Base-by-base conservation (phyloP, 2,329 filamentous ascomycete genomes). In the Daldinia sp. region DNA sequence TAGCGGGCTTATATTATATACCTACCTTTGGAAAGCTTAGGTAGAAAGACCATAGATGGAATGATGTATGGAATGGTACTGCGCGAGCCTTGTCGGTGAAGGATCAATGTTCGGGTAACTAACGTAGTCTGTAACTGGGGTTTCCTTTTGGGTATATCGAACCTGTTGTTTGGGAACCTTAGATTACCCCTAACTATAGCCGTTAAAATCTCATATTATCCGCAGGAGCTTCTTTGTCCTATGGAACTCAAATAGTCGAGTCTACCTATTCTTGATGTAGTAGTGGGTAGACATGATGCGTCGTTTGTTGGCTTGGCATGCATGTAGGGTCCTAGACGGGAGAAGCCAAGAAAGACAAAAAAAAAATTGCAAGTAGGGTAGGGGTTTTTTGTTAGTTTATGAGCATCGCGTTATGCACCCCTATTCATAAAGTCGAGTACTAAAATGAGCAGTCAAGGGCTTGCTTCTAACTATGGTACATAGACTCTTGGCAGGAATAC, bases 401-500 rank as follows among this genome's bases (percentile, higher is more conserved):
- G 46, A 50, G 10, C n/a, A 50, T 30, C 13, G 26, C 23, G 6
- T 30, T 50, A 50, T 50, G 46, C 26, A 51, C 46, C 46, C 46
- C 46, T 51, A 51, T 51, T 18, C 15, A 23, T 20, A 28, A 44
- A 48, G 20, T 10, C 44, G 26, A 33, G 13, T 39, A 15, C 26
- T 51, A 15, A 51, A 33, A 51, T 51, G 46, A 51, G 46, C 18
- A 13, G 46, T 18, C 46, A 51, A 18, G 28, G 46, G 15, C 28
- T 51, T 15, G 23, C 44, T 48, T 28, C 44, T 2, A 28, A 12
- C 12, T 28, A 26, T 15, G 20, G 20, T 13, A 26, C 20, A 44
- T 44, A 18, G 23, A 1, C 23, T 48, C 44, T 48, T 51, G 46
- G 46, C 46, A 51, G 15, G 7, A 33, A 18, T 33, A 30, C 26